Conservation (phyloP, 2,329 filamentous ascomycete species). For the Rhynchosporium agropyri region DNA sequence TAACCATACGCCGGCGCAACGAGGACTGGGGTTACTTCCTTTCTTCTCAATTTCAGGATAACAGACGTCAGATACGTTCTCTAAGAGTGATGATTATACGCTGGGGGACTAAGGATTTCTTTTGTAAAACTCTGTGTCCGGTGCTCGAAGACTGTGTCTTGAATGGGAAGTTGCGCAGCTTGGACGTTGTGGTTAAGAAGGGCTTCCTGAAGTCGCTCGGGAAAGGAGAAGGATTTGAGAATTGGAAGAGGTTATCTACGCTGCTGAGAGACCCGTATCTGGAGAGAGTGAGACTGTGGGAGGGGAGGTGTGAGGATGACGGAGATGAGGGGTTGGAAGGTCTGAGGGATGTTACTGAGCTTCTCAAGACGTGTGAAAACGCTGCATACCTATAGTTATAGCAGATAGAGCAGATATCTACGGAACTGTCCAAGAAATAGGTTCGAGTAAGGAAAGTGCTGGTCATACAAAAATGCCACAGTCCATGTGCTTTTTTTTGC, state of each 20-base stretch:
- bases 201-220: slow-evolving; percentile 14
- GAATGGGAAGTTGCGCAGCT: slow-evolving; percentile 34
- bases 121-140: slow-evolving; percentile 26
- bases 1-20: slow-evolving; percentile 30
- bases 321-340: slow-evolving; percentile 2
- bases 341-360: slow-evolving; percentile 7
- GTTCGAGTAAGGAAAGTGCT: too few relatives aligned
- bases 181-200: slow-evolving; percentile 34
- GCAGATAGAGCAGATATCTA: background rate
- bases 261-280: slow-evolving; percentile 36
- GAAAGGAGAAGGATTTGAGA: slow-evolving; percentile 23
- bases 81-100: slow-evolving; percentile 28
- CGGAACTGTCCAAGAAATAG: too few relatives aligned
- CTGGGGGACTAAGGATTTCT: slow-evolving; percentile 37
- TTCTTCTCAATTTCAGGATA: slow-evolving; percentile 26
- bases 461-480: too few relatives aligned
- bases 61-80: slow-evolving; percentile 29
- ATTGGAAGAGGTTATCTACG: slow-evolving; percentile 26
- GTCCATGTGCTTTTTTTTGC: too few relatives aligned
- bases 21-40: slow-evolving; percentile 29
- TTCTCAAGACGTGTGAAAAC: background rate
- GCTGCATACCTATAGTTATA: background rate
- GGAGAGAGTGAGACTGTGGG: slow-evolving; percentile 24
- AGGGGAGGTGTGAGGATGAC: slow-evolving; percentile 12
- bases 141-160: slow-evolving; percentile 36